Conservation (phyloP, 257 asterid species). For the Misopates orontium region DNA sequence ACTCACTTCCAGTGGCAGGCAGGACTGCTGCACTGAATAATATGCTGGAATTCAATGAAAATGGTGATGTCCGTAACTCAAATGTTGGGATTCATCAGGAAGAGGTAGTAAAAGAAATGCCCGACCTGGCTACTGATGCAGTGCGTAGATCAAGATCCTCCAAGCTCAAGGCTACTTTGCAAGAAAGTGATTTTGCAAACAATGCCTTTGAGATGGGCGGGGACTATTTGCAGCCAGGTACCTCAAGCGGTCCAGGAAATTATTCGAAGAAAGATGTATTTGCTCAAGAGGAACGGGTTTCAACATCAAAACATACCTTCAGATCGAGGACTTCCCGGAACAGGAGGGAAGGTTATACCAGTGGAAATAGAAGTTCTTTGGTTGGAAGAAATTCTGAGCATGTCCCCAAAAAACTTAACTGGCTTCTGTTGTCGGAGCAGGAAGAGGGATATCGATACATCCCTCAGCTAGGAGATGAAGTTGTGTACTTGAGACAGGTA, state of each 20-base stretch:
- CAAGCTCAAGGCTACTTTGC: constrained; percentile 55
- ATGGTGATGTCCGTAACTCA: constrained; percentile 40
- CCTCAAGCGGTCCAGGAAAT: constrained; percentile 49
- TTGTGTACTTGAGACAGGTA: constrained; percentile 87
- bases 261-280: constrained; percentile 42
- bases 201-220: constrained; percentile 34
- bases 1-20: constrained; percentile 24
- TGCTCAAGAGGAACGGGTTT: constrained; percentile 39
- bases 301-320: constrained; percentile 37
- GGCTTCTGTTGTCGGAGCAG: constrained; percentile 76
- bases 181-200: constrained; percentile 36
- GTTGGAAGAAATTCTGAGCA: constrained; percentile 34
- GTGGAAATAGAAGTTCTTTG: constrained; percentile 33
- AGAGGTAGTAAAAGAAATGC: constrained; percentile 46
- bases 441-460: constrained; percentile 91
- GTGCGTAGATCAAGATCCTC: constrained; percentile 70
- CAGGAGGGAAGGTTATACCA: constrained; percentile 42
- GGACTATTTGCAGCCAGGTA: constrained; percentile 44
- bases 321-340: constrained; percentile 49
- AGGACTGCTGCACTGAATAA: constrained; percentile 30
- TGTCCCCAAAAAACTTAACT: constrained; percentile 49
- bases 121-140: constrained; percentile 73
- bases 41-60: constrained; percentile 28
- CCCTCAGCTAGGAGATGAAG: constrained; percentile 97
- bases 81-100: constrained; percentile 35